Conservation (phyloP, 140 eudicot species). For the Cichorium intybus region DNA sequence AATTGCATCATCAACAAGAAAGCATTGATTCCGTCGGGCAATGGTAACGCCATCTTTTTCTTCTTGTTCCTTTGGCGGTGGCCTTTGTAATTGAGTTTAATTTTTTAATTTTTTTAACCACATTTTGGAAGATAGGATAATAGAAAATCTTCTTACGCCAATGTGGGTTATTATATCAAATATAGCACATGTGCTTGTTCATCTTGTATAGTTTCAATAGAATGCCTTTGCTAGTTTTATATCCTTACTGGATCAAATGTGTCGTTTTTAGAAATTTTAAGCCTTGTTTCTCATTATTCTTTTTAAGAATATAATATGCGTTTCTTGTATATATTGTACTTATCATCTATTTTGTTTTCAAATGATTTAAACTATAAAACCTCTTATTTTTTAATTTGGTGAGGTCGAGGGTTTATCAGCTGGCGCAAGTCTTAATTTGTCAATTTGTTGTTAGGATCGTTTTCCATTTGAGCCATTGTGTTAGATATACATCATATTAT, state of each 20-base stretch:
- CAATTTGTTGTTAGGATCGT: not conserved
- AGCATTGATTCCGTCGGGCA: conserved; percentile 41
- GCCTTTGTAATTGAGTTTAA: not conserved
- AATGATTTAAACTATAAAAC: not conserved
- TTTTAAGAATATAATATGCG: not conserved
- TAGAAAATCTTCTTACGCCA: not conserved
- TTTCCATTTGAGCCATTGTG: not conserved
- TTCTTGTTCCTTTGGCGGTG: not conserved
- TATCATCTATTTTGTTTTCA: not conserved
- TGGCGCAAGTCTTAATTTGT: not conserved
- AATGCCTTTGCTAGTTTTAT: conserved; percentile 4
- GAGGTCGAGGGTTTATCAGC: not conserved
- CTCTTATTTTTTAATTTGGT: not conserved
- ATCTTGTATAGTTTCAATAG: conserved; percentile 12
- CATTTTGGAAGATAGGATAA: conserved; percentile 4
- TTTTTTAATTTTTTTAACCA: not conserved
- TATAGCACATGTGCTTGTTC: not conserved
- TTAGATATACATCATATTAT: not conserved
- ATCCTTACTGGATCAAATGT: not conserved
- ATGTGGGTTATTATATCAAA: not conserved
- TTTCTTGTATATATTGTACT: not conserved
- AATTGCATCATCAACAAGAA: conserved; percentile 36
- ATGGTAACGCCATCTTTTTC: conserved; percentile 30
- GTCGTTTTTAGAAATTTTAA: not conserved
- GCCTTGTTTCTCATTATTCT: not conserved